Evolutionary conservation across 2,329 filamentous ascomycete species (phyloP), one percentile per base, ranked within the genome.

Genomic region (Phaeosphaeriaceae sp.): DNA sequence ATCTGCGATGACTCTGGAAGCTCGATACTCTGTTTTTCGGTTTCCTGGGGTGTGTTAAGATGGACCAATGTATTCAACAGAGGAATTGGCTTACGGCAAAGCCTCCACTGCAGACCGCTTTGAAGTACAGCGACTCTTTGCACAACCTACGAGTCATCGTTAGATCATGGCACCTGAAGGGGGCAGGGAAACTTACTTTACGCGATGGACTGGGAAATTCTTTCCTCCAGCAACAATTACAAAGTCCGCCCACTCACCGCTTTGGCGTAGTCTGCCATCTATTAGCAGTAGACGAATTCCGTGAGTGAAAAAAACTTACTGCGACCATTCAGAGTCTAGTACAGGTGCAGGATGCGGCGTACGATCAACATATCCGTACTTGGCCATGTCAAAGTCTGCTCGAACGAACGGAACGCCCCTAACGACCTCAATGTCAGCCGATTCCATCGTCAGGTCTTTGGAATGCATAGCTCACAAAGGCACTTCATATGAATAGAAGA

Each of bases 181-280:
- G 24, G 10, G 4, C 11, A 17, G 21, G 10, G 11, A 48, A 22
- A 21, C 10, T n/a, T 17, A 53, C 63, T 53, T 51, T 1, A 65
- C 48, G 10, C 65, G 64, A 54, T 72, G 69, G 9, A 63, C 69
- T 5, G 54, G 53, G 27, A 72, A 72, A 0, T 31, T 13, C 7
- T n/a, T 65, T 2, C 27, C 52, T 2, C 47, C 65, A 4, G 65
- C 65, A 25, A 61, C 25, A 17, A 72, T 49, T 2, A 59, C 62
- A 42, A 72, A 69, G 51, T 72, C 69, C 5, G 61, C 59, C 22
- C 60, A 67, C 13, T 69, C 56, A 1, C 60, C 65, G 3, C 58
- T 60, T 21, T 65, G 57, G 27, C 56, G 63, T 5, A 70, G 40
- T 1, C 66, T 69, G 36, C 9, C 15, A 9, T 4, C 11, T 20